Percentiles rank a stretch among this genome's conserved stretches.
Evolutionary conservation across 257 asterid genomes (phyloP).

Genomic region (Galeopsis tetrahit): DNA sequence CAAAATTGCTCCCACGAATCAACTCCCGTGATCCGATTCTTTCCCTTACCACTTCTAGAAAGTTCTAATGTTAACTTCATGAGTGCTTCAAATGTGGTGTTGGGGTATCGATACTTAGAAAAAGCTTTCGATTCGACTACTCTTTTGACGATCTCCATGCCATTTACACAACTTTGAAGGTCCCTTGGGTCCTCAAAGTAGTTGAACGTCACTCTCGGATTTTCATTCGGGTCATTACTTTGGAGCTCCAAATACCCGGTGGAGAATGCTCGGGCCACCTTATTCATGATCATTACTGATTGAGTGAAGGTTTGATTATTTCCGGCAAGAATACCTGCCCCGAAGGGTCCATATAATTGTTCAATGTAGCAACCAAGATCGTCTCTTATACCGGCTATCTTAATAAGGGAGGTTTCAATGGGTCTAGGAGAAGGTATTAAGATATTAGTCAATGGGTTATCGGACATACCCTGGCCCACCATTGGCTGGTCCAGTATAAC

Average conservation of each 20-base stretch:
- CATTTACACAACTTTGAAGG: constrained; percentile 63
- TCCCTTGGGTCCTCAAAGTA: constrained; percentile 76
- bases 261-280: constrained; percentile 56
- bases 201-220: constrained; percentile 77
- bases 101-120: constrained; percentile 50
- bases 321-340: not conserved
- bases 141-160: constrained; percentile 51
- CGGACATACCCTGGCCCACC: constrained; percentile 84
- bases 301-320: not conserved
- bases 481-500: constrained; percentile 47
- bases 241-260: constrained; percentile 63
- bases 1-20: constrained; percentile 63
- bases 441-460: constrained; percentile 72
- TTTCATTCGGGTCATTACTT: constrained; percentile 57
- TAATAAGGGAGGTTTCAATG: constrained; percentile 55
- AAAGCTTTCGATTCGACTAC: constrained; percentile 56
- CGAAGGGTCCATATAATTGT: constrained; percentile 54
- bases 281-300: not conserved
- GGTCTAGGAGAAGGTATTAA: constrained; percentile 56
- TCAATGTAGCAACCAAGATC: constrained; percentile 60
- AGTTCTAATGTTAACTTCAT: constrained; percentile 41
- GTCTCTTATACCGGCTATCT: constrained; percentile 65
- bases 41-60: constrained; percentile 39
- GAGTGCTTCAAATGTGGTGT: constrained; percentile 40
- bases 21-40: constrained; percentile 41